A percentile compares a stretch with the other conserved stretches of the same genome.
These are phyloP conservation scores for Raddia distichophylla DNA, from an alignment of 176 grass and related monocot species.

Conservation along the genomic window DNA sequence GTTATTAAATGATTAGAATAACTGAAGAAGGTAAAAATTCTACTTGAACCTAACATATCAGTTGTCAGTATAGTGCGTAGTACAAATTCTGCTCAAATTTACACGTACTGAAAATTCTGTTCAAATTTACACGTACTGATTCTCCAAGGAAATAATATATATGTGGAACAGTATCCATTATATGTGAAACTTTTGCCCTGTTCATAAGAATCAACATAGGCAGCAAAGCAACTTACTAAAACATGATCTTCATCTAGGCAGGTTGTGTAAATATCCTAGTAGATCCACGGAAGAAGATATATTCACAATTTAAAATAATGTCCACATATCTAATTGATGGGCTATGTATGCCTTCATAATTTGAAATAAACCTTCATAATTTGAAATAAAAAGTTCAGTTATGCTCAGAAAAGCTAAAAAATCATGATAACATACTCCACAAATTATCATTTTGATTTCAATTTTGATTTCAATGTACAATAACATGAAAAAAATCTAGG, in stretches of 20 bases:
- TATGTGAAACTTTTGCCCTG: not conserved
- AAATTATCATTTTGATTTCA: not conserved
- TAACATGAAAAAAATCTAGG: not conserved
- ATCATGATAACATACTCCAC: not conserved
- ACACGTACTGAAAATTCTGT: too few species aligned
- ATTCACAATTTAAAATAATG: not conserved
- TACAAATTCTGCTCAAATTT: not conserved
- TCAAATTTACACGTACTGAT: too few species aligned
- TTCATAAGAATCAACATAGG: not conserved
- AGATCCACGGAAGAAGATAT: constrained; percentile 8
- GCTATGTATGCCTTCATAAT: not conserved
- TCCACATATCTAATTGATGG: not conserved
- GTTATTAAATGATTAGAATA: not conserved
- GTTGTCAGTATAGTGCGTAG: not conserved
- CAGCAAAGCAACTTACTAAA: constrained; percentile 3
- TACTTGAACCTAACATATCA: constrained; percentile 3
- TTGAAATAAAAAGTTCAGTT: constrained; percentile 22
- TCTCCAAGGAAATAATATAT: not conserved
- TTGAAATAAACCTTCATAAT: not conserved
- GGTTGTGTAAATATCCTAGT: not conserved
- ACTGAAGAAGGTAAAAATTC: not conserved
- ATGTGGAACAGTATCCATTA: not conserved
- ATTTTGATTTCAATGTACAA: not conserved
- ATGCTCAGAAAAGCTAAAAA: not conserved
- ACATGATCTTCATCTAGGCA: not conserved